These are phyloP conservation scores for Jasminum sambac DNA, from an alignment of 257 asterid species.

Conservation along the genomic window DNA sequence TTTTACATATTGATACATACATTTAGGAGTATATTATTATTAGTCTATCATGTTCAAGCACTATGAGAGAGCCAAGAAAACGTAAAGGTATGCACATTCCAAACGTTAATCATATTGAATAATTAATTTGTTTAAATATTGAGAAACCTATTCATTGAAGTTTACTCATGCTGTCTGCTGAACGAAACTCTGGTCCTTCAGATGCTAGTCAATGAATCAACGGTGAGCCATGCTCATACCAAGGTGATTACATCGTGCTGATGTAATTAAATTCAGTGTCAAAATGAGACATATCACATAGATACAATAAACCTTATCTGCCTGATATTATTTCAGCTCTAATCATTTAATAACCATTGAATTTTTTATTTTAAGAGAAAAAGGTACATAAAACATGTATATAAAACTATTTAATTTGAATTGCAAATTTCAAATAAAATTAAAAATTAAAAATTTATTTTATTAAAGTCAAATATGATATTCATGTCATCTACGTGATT, in stretches of 20 bases:
- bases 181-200: not conserved
- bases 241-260: too few species aligned
- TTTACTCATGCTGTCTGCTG: not conserved
- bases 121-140: not conserved
- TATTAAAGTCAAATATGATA: not conserved
- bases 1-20: not conserved
- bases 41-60: not conserved
- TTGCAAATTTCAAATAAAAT: not conserved
- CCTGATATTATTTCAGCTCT: too few species aligned
- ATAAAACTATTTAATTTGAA: too few species aligned
- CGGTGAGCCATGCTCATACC: too few species aligned
- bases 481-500: not conserved
- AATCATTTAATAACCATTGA: too few species aligned
- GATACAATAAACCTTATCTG: too few species aligned
- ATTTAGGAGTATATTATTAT: not conserved
- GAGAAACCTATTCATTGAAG: not conserved
- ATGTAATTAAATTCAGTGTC: too few species aligned
- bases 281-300: too few species aligned
- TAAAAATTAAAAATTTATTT: not conserved
- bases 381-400: too few species aligned
- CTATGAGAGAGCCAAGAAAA: not conserved
- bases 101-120: conserved; percentile 3
- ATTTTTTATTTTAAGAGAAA: too few species aligned
- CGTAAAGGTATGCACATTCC: not conserved
- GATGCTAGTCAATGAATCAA: not conserved